A percentile compares a stretch with the other conserved stretches of the same genome.
phyloP scores from a whole-genome alignment of 2,329 filamentous ascomycete genomes.

The Amauroascus niger region DNA sequence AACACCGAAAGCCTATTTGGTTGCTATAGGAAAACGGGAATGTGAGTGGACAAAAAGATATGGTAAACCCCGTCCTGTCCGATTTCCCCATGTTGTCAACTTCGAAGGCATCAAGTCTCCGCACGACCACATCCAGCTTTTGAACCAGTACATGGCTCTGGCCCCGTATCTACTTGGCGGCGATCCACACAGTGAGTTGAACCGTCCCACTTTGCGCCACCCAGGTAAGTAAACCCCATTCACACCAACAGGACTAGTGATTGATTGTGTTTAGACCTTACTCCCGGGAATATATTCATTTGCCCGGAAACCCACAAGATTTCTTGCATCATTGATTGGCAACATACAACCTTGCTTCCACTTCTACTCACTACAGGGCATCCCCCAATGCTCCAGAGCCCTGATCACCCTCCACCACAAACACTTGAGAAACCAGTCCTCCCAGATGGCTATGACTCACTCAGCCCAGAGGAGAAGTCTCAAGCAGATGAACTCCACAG shows the following conservation, averaged over 20 bases:
- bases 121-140: constrained; percentile 9
- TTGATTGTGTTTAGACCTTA: constrained; percentile 18
- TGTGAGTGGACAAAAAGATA: constrained; percentile 13
- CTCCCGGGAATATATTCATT: constrained; percentile 21
- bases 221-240: constrained; percentile 8
- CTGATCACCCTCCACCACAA: constrained; percentile 12
- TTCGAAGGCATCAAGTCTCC: constrained; percentile 12
- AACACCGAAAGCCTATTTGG: constrained; percentile 10
- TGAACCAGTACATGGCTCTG: constrained; percentile 13
- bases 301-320: constrained; percentile 17
- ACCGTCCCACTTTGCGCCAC: constrained; percentile 17
- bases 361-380: constrained; percentile 15
- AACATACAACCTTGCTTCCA: constrained; percentile 20
- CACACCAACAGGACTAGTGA: background rate
- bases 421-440: constrained; percentile 8
- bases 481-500: constrained; percentile 16
- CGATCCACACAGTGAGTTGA: background rate
- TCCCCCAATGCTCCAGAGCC: constrained; percentile 15
- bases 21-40: constrained; percentile 11
- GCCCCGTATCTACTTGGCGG: constrained; percentile 14
- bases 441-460: constrained; percentile 10
- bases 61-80: constrained; percentile 11
- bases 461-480: constrained; percentile 12
- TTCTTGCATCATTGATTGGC: constrained; percentile 23
- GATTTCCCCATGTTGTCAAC: constrained; percentile 11